Base-by-base conservation (phyloP, 1,284 basidiomycete genomes). In the Trichosporon asahii region DNA sequence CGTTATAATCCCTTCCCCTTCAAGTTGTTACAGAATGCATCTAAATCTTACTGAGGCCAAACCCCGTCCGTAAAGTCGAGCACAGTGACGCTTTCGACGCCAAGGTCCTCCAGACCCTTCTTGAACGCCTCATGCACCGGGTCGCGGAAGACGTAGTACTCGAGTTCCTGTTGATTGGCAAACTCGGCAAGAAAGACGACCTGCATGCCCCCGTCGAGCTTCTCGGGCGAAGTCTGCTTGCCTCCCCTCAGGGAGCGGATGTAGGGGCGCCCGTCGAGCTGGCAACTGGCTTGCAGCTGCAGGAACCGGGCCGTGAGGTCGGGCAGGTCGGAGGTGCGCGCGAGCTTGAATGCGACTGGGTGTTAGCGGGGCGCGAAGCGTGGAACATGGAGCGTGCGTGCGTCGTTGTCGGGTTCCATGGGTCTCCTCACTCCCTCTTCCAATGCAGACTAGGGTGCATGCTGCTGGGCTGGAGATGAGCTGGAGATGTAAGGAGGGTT, bases 181-280 rank as follows among this genome's bases (percentile, higher is more conserved):
- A 82, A 82, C 67, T 80, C 78, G 71, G 79, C 70, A 9, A 82
- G 29, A 67, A 81, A 82, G 5, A 77, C 76, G n/a, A 80, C 74
- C 64, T 80, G 71, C 75, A 79, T 76, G 1, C 77, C 80, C 4
- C 74, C 70, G 40, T 81, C 72, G 11, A 68, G 57, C 0, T 76
- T 78, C 71, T 83, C 82, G 14, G 73, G 66, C 31, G 71, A 77
- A 40, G 71, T 72, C 74, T 82, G 81, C 66, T 75, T 76, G 1
- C 82, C 82, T 40, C 79, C 79, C 46, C 68, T 60, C 18, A 78
- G 66, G 2, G 73, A 73, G n/a, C 66, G 64, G 67, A 83, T 82
- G 69, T 79, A 79, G 15, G 69, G 55, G 67, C 72, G 60, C 2
- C 72, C 74, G 37, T 74, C 64, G n/a, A 73, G 74, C 40, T 72